phyloP scores from a whole-genome alignment of 2,329 filamentous ascomycete species.

The Aschersonia sp. region DNA sequence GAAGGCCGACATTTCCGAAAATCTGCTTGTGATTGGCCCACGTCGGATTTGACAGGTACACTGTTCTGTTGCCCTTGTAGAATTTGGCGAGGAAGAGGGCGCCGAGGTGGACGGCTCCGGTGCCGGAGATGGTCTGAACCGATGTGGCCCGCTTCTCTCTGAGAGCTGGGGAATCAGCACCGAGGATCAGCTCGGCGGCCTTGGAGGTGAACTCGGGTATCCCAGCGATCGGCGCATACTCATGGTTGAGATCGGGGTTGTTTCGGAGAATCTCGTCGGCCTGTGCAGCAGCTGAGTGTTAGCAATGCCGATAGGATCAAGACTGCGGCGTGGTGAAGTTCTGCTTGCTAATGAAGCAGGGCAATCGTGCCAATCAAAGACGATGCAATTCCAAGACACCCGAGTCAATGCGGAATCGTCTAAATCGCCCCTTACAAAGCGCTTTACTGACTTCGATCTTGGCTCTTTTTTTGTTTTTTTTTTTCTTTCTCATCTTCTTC shows the following conservation, averaged over 20 bases:
- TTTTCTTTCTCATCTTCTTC: too few relatives aligned
- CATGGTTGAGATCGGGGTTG: conserved; percentile 87
- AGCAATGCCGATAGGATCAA: background rate
- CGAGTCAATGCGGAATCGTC: too few relatives aligned
- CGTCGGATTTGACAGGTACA: conserved; percentile 89
- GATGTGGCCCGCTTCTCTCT: conserved; percentile 68
- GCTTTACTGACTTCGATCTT: too few relatives aligned
- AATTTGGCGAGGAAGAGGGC: conserved; percentile 89
- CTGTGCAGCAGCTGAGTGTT: conserved; percentile 26
- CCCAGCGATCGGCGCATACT: conserved; percentile 94
- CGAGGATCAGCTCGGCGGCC: conserved; percentile 81
- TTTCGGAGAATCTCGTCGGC: conserved; percentile 80
- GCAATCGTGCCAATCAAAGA: too few relatives aligned
- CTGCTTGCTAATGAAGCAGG: too few relatives aligned
- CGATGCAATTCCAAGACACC: too few relatives aligned
- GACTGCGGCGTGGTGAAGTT: too few relatives aligned
- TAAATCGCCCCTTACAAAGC: too few relatives aligned
- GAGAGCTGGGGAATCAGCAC: conserved; percentile 65
- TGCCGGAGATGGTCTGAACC: conserved; percentile 92
- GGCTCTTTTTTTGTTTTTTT: too few relatives aligned
- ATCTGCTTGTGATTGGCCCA: conserved; percentile 99
- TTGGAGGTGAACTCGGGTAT: conserved; percentile 74
- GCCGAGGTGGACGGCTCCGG: conserved; percentile 85
- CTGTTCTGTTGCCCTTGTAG: conserved; percentile 58
- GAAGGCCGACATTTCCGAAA: conserved; percentile 76